Evolutionary conservation across 257 asterid species (phyloP), one percentile per base, ranked within the genome.

Genomic region (Paulownia fortunei): DNA sequence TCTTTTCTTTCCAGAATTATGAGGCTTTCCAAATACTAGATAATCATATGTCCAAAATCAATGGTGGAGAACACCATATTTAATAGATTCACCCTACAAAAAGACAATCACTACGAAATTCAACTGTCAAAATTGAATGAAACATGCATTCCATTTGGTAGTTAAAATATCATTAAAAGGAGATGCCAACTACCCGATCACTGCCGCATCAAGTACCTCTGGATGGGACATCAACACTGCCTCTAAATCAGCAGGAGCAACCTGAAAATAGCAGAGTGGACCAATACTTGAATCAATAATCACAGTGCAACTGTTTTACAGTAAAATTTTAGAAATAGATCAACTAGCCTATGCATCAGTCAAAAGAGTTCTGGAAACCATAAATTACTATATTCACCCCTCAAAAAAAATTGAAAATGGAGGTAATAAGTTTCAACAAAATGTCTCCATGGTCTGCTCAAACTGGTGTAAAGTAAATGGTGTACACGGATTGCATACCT

Each of bases 181-280:
- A 67, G 42, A 59, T 12, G 49, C 30, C 34, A 74, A 86, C 72
- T 87, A 94, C 98, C 89, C 90, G 11, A 84, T 86, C 52, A 94
- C 96, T 60, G 96, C 98, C 15, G 85, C 97, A 84, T 94, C 97
- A 49, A 84, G 81, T 6, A 94, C 87, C 44, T 88, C 90, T 0
- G 97, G 93, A 77, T 94, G 96, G 68, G 90, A 74, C 27, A 82
- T 54, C 61, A 94, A 64, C 19, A 91, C 84, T 6, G 93, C 80
- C 81, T 94, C 98, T 26, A 94, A 88, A 86, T 94, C 98, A 76
- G 96, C 96, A 7, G 98, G 98, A 72, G 98, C 93, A 79, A 94
- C 86, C 98, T 94, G 89, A 79, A 79, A 42, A 69, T 9, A 34
- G 42, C 37, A 36, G 6, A 78, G 26, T 34, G 26, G 32, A 36